Evolutionary conservation across 2,329 filamentous ascomycete genomes (phyloP), one percentile per base, ranked within the genome.

Genomic region (Immersiporthe knoxdaviesiana): DNA sequence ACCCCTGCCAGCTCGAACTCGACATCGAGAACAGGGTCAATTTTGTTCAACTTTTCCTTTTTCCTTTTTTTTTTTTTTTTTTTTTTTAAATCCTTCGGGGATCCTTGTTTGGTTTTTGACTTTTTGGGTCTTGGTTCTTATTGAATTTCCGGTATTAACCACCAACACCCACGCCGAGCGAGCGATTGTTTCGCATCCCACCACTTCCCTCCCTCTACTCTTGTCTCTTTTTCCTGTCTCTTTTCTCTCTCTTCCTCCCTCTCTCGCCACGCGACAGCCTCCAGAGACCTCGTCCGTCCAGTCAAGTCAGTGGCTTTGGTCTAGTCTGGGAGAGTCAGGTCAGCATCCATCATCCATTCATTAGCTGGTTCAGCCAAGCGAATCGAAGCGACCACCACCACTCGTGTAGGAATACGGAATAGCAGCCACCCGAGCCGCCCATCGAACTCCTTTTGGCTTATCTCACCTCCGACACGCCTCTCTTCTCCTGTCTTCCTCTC

Each of bases 371-470:
- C 65, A 67, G 60, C 50, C 69, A 70, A 70, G 69, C 69, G 69
- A 65, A 63, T 64, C 54, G 65, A 70, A 65, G 60, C 65, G 63
- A 52, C 62, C n/a, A 67, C 64, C 50, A 54, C 67, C 52, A 60
- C 63, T 60, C 27, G 39, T 63, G 60, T 63, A 27, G 60, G 18
- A 69, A 69, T 47, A 64, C 60, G 61, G 58, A 61, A 56, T 66
- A 67, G 65, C 65, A 66, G 67, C 67, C 70, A 71, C 64, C 35
- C 67, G 67, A 67, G 67, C 70, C 68, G 69, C 69, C 56, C 56
- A 67, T 37, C 24, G 54, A 61, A 47, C 44, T 67, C 62, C 62
- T 59, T 61, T 37, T 30, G 67, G 67, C 67, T 71, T 66, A 71
- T 71, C 64, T 69, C 44, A 69, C 58, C 54, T n/a, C 67, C 44